Base-by-base conservation (phyloP, 2,329 filamentous ascomycete species). In the Teratosphaeriaceae sp. region DNA sequence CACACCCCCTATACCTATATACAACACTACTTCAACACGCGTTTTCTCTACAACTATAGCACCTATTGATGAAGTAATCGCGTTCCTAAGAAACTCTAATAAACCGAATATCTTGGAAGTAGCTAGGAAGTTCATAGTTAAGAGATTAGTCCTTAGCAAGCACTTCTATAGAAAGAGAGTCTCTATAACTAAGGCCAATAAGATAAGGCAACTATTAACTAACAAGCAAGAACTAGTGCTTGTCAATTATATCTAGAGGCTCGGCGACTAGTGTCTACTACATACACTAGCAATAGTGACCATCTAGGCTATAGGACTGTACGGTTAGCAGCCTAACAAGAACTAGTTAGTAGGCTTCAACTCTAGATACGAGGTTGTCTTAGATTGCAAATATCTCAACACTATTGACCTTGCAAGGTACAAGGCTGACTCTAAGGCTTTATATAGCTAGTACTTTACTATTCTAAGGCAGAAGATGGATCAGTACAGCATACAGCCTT, bases 361-460 rank as follows among this genome's bases (percentile, higher is more conserved):
- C 13, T 11, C 43, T 8, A 43, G 44, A 19, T 27, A 54, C 35
- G 6, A 37, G 2, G 24, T 43, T 18, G 9, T 42, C 8, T 44
- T 57, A 16, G 43, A 43, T 18, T 27, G 19, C 30, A 2, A 40
- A 40, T 57, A 43, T 44, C 43, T 49, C n/a, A 36, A 46, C 20
- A 18, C 41, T 11, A 47, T 58, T 2, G 50, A 60, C 31, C n/a
- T 15, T 12, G 38, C 29, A 23, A 37, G 52, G 16, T 29, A 56
- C 18, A 46, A 50, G 27, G 55, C 50, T 44, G 44, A 60, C 44
- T 52, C 33, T 41, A 27, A 13, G 11, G 9, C 31, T 19, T 48
- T 53, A 42, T 57, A 55, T 42, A 40, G 22, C 20, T 31, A 40
- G 5, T 56, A 55, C 15, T 57, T 57, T 38, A 33, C 50, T 22